A percentile compares a stretch with the other conserved stretches of the same genome.
These are phyloP conservation scores for Saccharomyces pastorianus DNA, from an alignment of 1,139 yeast species.

Conservation along the genomic window DNA sequence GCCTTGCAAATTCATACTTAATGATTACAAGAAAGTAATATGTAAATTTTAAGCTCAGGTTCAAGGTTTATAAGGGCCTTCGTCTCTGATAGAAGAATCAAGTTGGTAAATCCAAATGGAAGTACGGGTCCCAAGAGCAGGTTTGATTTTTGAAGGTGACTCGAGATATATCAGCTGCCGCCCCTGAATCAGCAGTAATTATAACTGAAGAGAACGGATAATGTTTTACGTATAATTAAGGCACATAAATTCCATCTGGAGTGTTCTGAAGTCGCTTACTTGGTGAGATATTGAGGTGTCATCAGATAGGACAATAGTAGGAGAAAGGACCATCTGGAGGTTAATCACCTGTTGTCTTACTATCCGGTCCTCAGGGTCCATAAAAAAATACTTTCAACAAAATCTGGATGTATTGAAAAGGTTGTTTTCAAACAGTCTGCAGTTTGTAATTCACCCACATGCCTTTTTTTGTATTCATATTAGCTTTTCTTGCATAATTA, in stretches of 20 bases:
- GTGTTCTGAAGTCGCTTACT: background rate
- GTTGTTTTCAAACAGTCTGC: background rate
- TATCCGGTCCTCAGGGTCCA: background rate
- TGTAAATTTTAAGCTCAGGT: background rate
- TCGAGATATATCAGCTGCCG: background rate
- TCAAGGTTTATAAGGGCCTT: background rate
- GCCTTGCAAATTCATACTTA: background rate
- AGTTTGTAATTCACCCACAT: background rate
- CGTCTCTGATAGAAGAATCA: background rate
- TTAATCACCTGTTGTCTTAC: background rate
- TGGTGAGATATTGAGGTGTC: background rate
- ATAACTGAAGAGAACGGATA: background rate
- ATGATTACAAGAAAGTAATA: background rate
- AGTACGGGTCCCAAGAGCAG: background rate
- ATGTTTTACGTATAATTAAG: too few relatives aligned
- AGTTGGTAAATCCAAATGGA: background rate
- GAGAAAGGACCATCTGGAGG: background rate
- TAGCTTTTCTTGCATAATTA: background rate
- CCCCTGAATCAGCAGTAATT: background rate
- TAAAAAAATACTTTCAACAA: background rate
- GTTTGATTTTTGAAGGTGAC: background rate
- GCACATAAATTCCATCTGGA: background rate
- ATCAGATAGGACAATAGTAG: background rate
- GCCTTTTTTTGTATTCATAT: background rate
- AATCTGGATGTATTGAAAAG: background rate